Conservation (phyloP, 495 filamentous ascomycete genomes). For the Neurospora sp. region DNA sequence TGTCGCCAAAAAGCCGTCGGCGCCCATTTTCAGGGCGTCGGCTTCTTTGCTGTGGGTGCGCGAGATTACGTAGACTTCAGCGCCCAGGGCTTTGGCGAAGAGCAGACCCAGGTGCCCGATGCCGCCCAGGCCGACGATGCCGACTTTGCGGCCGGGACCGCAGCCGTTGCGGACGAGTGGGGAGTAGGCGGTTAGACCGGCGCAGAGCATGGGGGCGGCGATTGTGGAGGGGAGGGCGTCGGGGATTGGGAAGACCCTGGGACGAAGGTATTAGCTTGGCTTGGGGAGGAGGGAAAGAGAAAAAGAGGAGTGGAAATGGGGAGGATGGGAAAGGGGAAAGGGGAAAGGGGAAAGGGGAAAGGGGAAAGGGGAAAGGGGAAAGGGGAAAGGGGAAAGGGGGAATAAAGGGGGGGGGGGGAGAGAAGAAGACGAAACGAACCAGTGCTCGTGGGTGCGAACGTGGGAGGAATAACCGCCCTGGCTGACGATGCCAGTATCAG, state of each 20-base stretch:
- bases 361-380: background rate
- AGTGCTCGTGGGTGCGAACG: constrained; percentile 45
- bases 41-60: constrained; percentile 57
- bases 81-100: constrained; percentile 62
- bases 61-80: constrained; percentile 61
- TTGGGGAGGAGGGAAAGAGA: background rate
- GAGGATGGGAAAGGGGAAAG: background rate
- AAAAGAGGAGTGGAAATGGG: background rate
- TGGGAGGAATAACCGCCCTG: constrained; percentile 48
- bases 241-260: constrained; percentile 65
- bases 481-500: constrained; percentile 40
- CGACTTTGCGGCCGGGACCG: constrained; percentile 73
- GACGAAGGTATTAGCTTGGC: background rate
- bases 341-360: background rate
- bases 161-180: constrained; percentile 67
- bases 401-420: too few relatives aligned
- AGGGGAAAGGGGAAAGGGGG: background rate
- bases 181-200: constrained; percentile 71
- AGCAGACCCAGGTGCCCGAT: constrained; percentile 65
- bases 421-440: constrained; percentile 18
- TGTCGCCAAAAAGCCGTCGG: constrained; percentile 64
- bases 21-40: constrained; percentile 58
- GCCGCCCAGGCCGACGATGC: constrained; percentile 60
- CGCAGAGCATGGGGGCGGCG: constrained; percentile 84
- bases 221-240: constrained; percentile 52